A percentile compares a stretch with the other conserved stretches of the same genome.
phyloP scores from a whole-genome alignment of 2,329 filamentous ascomycete species.

The Leptoxyphium fumago region DNA sequence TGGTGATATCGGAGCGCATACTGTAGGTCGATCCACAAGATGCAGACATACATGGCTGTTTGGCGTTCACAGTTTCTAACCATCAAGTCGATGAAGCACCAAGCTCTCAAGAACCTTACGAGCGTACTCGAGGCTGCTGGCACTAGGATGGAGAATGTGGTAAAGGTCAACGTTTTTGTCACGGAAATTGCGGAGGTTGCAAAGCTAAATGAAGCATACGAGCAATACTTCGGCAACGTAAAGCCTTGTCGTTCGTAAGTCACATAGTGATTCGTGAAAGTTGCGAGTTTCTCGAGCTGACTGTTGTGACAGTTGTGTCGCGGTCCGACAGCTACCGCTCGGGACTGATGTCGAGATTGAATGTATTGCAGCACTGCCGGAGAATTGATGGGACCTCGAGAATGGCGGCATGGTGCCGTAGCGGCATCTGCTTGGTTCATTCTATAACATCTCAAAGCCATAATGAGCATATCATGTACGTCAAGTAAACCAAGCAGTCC shows the following conservation, averaged over 20 bases:
- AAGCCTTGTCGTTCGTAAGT: conserved; percentile 20
- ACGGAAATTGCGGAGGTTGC: conserved; percentile 51
- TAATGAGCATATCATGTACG: too few species aligned
- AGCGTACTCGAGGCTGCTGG: conserved; percentile 47
- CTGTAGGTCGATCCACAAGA: conserved; percentile 24
- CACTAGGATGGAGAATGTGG: conserved; percentile 42
- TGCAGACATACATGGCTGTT: too few species aligned
- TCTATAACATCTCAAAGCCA: too few species aligned
- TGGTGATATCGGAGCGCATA: conserved; percentile 40
- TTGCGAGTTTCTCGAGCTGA: background rate
- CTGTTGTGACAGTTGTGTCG: conserved; percentile 29
- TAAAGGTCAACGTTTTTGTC: conserved; percentile 55
- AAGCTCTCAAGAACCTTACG: conserved; percentile 44
- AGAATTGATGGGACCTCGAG: conserved; percentile 2
- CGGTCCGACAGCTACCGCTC: conserved; percentile 35
- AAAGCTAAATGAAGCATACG: conserved; percentile 41
- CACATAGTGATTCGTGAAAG: background rate
- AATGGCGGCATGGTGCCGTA: too few species aligned
- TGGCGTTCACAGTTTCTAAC: too few species aligned
- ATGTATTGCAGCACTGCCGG: conserved; percentile 28
- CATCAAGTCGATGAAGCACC: conserved; percentile 8
- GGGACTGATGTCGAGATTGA: conserved; percentile 42
- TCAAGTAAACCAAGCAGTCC: too few species aligned
- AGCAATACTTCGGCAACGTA: conserved; percentile 16
- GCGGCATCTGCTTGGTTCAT: too few species aligned